Evolutionary conservation across 192 early-diverging fungal species (phyloP).

Genomic region (Thoreauomyces humboldtii): DNA sequence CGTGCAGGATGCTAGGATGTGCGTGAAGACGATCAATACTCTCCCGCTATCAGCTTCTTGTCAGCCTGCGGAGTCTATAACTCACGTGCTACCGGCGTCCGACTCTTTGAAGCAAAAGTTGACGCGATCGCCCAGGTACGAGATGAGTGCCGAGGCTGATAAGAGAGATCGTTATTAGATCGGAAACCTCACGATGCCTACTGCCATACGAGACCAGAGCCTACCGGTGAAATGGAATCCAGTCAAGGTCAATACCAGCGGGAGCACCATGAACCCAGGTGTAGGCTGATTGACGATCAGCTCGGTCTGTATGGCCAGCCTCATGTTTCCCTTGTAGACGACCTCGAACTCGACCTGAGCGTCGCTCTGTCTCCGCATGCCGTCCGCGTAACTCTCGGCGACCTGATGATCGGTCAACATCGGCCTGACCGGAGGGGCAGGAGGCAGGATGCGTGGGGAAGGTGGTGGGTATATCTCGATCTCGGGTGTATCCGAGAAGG

Average conservation of each 20-base stretch:
- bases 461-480: not conserved
- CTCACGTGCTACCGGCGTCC: slow-evolving; percentile 38
- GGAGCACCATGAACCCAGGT: slow-evolving; percentile 56
- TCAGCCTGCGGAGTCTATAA: not conserved
- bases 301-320: slow-evolving; percentile 50
- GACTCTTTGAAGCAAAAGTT: slow-evolving; percentile 61
- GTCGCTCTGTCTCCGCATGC: slow-evolving; percentile 43
- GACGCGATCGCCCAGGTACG: slow-evolving; percentile 57
- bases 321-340: slow-evolving; percentile 53
- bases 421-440: too few species aligned
- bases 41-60: too few species aligned
- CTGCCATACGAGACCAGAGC: too few species aligned
- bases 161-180: not conserved
- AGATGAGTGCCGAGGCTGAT: slow-evolving; percentile 53
- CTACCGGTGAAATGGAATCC: slow-evolving; percentile 53
- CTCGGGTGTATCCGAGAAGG: not conserved
- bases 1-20: slow-evolving; percentile 43
- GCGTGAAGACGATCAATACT: too few species aligned
- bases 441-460: too few species aligned
- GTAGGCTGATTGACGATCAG: slow-evolving; percentile 65
- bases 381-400: slow-evolving; percentile 29
- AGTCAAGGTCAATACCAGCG: slow-evolving; percentile 53
- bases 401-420: slow-evolving; percentile 37
- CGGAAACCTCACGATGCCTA: not conserved
- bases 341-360: slow-evolving; percentile 53